phyloP scores from a whole-genome alignment of 768 basidiomycete genomes.

The Nevesoporus exiguus region DNA sequence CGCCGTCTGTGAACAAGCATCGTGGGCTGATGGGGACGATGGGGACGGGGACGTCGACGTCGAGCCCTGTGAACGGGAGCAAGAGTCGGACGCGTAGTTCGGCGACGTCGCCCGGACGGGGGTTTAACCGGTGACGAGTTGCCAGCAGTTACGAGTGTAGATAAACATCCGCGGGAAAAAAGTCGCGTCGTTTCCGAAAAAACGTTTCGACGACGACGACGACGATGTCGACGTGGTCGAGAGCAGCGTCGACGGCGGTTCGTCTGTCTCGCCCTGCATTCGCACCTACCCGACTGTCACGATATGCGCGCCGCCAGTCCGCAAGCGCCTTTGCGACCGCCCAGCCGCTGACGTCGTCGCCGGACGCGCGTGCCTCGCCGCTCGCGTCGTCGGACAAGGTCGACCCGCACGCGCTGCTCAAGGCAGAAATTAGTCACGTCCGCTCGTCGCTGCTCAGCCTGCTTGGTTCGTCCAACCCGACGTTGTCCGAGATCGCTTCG shows the following conservation, averaged over 20 bases:
- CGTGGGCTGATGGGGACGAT: conserved; percentile 25
- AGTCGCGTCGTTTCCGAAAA: not conserved
- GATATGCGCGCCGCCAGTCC: conserved; percentile 35
- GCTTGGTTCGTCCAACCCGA: conserved; percentile 86
- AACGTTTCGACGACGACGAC: conserved; percentile 3
- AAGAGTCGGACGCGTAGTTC: conserved; percentile 28
- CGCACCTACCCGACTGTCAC: conserved; percentile 1
- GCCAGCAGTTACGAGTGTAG: not conserved
- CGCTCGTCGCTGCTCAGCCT: conserved; percentile 70
- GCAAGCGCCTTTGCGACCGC: conserved; percentile 40
- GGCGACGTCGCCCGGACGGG: conserved; percentile 29
- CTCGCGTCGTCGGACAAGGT: conserved; percentile 23
- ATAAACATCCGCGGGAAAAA: conserved; percentile 26
- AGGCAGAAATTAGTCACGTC: conserved; percentile 67
- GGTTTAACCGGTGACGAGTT: conserved; percentile 6
- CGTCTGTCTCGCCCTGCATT: conserved; percentile 14
- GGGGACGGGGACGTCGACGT: not conserved
- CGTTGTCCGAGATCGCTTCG: conserved; percentile 81
- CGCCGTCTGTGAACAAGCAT: conserved; percentile 38
- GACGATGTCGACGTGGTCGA: conserved; percentile 23
- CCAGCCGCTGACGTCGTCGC: conserved; percentile 6
- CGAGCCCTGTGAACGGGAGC: conserved; percentile 10
- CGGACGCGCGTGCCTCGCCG: conserved; percentile 13
- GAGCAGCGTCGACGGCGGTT: conserved; percentile 10
- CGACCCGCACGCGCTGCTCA: conserved; percentile 71